Conservation (phyloP, 148 eudicot species). For the Heliamphora exappendiculata region DNA sequence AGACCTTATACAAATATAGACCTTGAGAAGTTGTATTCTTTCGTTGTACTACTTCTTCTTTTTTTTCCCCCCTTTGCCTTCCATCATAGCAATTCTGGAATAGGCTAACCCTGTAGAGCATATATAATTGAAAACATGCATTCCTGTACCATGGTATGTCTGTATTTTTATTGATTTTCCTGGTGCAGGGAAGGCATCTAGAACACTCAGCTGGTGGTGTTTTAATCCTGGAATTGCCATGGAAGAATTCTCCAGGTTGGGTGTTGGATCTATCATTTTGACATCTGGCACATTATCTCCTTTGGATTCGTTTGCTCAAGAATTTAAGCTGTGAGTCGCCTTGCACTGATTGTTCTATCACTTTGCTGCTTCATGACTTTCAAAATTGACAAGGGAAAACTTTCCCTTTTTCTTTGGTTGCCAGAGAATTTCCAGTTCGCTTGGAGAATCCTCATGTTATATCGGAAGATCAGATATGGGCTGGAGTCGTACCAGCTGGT, state of each 20-base stretch:
- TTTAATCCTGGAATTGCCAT: slow-evolving; percentile 93
- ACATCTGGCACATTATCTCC: slow-evolving; percentile 99
- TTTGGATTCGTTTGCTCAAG: slow-evolving; percentile 94
- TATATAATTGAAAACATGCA: not conserved
- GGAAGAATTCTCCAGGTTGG: slow-evolving; percentile 72
- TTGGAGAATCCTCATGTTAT: slow-evolving; percentile 98
- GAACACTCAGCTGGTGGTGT: slow-evolving; percentile 99
- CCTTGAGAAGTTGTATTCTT: no score
- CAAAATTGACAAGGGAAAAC: not conserved
- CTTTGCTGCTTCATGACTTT: not conserved
- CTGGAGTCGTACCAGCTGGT: slow-evolving; percentile 79
- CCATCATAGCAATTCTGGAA: not conserved
- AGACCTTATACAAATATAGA: not conserved
- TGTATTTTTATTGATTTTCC: slow-evolving; percentile 6
- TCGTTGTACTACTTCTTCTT: not conserved
- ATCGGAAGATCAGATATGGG: slow-evolving; percentile 85
- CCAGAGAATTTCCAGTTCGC: slow-evolving; percentile 80
- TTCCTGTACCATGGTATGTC: not conserved
- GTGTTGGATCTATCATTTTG: slow-evolving; percentile 89
- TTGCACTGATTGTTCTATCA: slow-evolving; percentile 4
- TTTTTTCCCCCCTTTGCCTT: not conserved
- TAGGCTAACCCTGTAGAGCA: not conserved
- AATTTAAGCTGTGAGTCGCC: slow-evolving; percentile 72
- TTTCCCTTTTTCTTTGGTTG: slow-evolving; percentile 1
- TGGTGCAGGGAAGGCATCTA: slow-evolving; percentile 56